A percentile compares a stretch with the other conserved stretches of the same genome.
phyloP scores from a whole-genome alignment of 108 stramenopile genomes.

The Craspedostauros australis region DNA sequence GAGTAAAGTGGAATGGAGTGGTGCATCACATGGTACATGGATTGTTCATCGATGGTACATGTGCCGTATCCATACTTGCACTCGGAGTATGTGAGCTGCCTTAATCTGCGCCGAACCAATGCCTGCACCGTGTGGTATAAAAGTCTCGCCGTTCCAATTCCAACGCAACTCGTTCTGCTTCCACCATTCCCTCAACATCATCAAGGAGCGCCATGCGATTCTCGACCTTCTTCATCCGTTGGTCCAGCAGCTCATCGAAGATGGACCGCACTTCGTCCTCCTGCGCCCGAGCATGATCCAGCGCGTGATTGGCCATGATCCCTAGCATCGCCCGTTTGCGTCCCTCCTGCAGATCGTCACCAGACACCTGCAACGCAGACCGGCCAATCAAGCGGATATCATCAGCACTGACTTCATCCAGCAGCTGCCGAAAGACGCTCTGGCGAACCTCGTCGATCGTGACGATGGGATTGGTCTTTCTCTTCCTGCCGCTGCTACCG shows the following conservation, averaged over 20 bases:
- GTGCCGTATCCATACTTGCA: no score
- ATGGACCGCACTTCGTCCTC: conserved; percentile 46
- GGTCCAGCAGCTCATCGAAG: conserved; percentile 64
- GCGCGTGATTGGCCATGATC: conserved; percentile 43
- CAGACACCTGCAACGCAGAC: conserved; percentile 48
- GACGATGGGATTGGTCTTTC: no score
- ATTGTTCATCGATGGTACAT: no score
- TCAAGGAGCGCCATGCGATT: conserved; percentile 72
- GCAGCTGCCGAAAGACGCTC: conserved; percentile 27
- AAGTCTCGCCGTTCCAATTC: conserved; percentile 85
- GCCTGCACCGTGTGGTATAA: conserved; percentile 77
- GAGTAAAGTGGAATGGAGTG: no score
- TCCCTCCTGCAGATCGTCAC: conserved; percentile 33
- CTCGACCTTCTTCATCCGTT: conserved; percentile 74
- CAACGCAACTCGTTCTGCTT: conserved; percentile 79
- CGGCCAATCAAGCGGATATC: conserved; percentile 38
- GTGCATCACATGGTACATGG: no score
- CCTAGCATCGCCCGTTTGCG: conserved; percentile 50
- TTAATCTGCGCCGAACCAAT: conserved; percentile 60
- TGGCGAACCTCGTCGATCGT: neutral
- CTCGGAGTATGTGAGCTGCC: no score
- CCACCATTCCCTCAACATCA: conserved; percentile 82
- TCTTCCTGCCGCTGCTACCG: no score
- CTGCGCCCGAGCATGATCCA: conserved; percentile 33
- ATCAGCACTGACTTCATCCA: conserved; percentile 43